A percentile compares a stretch with the other conserved stretches of the same genome.
Conservation (phyloP, 176 grass and related monocot species). For the Triticum turgidum region DNA sequence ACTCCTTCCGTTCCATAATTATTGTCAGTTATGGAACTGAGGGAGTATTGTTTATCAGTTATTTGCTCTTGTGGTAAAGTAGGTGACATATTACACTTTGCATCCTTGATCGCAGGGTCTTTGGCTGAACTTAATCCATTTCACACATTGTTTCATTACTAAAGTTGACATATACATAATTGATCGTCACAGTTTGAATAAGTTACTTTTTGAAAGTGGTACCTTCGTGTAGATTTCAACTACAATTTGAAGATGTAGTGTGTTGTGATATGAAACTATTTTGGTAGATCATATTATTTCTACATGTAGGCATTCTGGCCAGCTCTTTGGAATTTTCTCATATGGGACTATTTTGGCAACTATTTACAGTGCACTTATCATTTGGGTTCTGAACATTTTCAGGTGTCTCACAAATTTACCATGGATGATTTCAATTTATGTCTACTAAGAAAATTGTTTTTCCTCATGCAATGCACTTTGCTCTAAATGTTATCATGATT, state of each 20-base stretch:
- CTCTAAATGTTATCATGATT: background rate
- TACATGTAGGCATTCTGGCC: background rate
- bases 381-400: background rate
- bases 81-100: background rate
- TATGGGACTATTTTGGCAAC: conserved; percentile 5
- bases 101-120: background rate
- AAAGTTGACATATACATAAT: background rate
- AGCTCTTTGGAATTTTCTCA: background rate
- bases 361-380: background rate
- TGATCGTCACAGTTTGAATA: background rate
- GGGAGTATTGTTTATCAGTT: background rate
- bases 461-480: background rate
- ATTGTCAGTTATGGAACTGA: too few relatives aligned
- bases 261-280: background rate
- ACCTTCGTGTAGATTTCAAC: background rate
- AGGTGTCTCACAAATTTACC: background rate
- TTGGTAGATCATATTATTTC: background rate
- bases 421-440: background rate
- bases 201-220: background rate
- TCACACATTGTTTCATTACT: background rate
- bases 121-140: background rate
- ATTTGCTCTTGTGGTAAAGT: background rate
- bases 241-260: background rate
- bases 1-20: too few relatives aligned
- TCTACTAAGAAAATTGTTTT: background rate